Percentiles rank a stretch among this genome's conserved stretches.
phyloP scores from a whole-genome alignment of 106 monocot species.

The Chionographis japonica region DNA sequence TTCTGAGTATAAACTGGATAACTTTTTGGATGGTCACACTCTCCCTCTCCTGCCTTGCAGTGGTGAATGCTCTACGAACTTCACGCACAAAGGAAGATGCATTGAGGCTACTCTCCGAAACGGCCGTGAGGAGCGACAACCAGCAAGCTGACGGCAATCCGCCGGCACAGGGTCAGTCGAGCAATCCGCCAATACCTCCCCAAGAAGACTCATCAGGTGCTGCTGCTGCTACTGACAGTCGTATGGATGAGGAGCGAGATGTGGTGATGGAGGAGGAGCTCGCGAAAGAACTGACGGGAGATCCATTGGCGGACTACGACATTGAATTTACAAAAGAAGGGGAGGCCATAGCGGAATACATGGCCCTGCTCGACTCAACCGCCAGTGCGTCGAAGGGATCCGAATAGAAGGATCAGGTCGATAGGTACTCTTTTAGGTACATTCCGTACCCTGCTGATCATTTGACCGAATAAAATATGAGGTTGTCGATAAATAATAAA shows the following conservation, averaged over 20 bases:
- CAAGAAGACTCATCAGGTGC: conserved; percentile 11
- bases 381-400: neutral
- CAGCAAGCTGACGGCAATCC: conserved; percentile 1
- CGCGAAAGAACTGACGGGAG: conserved; percentile 57
- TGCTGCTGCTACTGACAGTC: neutral
- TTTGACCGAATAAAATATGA: too few species aligned
- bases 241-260: neutral
- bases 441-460: too few species aligned
- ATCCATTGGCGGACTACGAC: conserved; percentile 83
- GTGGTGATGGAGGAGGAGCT: conserved; percentile 77
- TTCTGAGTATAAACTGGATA: too few species aligned
- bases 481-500: too few species aligned
- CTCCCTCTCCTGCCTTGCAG: too few species aligned
- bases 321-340: conserved; percentile 74
- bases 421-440: too few species aligned
- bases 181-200: neutral
- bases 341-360: conserved; percentile 75
- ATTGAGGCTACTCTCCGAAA: neutral
- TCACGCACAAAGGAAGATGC: conserved; percentile 9
- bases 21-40: too few species aligned
- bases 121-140: neutral
- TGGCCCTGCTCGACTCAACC: conserved; percentile 58
- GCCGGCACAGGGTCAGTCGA: too few species aligned
- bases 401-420: neutral
- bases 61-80: neutral